Evolutionary conservation across 2,329 filamentous ascomycete species (phyloP).

Genomic region (Fusarium redolens): DNA sequence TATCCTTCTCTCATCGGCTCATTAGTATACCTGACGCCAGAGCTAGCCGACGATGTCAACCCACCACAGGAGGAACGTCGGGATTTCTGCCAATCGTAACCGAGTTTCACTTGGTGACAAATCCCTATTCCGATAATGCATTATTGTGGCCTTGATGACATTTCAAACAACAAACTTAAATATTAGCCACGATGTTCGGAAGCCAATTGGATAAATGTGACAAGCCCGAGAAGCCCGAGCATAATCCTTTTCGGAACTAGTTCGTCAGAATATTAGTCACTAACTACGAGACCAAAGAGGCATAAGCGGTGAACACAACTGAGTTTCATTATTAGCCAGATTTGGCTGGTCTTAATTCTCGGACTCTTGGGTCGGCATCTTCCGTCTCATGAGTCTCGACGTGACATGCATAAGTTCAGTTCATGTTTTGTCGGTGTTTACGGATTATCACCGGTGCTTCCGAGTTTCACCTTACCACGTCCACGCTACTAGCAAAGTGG

Average conservation of each 20-base stretch:
- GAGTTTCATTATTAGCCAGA: neutral
- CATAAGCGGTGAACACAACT: neutral
- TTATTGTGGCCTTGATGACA: neutral
- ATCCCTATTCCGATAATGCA: neutral
- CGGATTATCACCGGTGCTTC: neutral
- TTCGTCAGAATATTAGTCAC: too few species aligned
- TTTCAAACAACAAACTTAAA: neutral
- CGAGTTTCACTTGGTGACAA: rapidly evolving
- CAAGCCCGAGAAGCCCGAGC: neutral
- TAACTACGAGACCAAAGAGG: neutral
- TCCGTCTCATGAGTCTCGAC: too few species aligned
- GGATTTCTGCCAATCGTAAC: neutral
- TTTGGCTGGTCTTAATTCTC: neutral
- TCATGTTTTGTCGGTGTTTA: neutral
- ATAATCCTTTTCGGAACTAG: neutral
- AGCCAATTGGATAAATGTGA: neutral
- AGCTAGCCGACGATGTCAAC: too few species aligned
- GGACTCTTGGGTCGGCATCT: neutral
- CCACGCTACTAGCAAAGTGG: too few species aligned
- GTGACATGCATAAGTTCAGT: neutral
- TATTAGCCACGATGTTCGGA: rapidly evolving
- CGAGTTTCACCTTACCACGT: too few species aligned
- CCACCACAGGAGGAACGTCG: rapidly evolving
- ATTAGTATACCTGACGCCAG: rapidly evolving
- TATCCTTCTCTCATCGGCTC: neutral